These are phyloP conservation scores for Keithomyces neogunnii DNA, from an alignment of 2,329 filamentous ascomycete species.

Conservation along the genomic window DNA sequence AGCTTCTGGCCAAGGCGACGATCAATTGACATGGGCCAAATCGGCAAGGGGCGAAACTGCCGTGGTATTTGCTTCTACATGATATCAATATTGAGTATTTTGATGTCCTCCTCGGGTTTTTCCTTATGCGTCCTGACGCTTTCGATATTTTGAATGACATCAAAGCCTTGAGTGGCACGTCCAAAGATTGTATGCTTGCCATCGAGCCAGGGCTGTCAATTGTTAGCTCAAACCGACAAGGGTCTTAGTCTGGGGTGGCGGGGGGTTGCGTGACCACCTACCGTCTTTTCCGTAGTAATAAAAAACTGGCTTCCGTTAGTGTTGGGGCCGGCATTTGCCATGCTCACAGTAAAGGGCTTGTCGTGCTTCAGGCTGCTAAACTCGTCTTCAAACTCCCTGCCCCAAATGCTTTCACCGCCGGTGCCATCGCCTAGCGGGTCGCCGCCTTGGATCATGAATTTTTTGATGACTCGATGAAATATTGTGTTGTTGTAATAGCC, in stretches of 20 bases:
- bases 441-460: constrained; percentile 98
- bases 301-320: constrained; percentile 98
- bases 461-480: constrained; percentile 93
- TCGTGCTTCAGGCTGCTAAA: constrained; percentile 88
- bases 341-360: constrained; percentile 91
- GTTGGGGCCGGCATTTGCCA: constrained; percentile 94
- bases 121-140: constrained; percentile 80
- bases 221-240: constrained; percentile 6
- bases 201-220: constrained; percentile 72
- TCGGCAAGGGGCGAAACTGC: background rate
- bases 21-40: background rate
- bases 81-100: constrained; percentile 81
- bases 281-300: constrained; percentile 93
- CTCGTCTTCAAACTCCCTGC: constrained; percentile 90
- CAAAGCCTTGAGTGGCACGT: constrained; percentile 77
- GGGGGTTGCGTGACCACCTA: constrained; percentile 31
- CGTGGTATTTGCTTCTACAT: constrained; percentile 23
- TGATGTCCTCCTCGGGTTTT: constrained; percentile 94
- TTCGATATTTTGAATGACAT: constrained; percentile 94
- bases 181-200: constrained; percentile 96
- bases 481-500: constrained; percentile 98
- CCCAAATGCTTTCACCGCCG: constrained; percentile 86
- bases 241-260: constrained; percentile 2
- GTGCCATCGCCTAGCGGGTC: constrained; percentile 88
- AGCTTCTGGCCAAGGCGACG: background rate